These are phyloP conservation scores for Fusarium dlaminii DNA, from an alignment of 2,329 filamentous ascomycete genomes.

Conservation along the genomic window DNA sequence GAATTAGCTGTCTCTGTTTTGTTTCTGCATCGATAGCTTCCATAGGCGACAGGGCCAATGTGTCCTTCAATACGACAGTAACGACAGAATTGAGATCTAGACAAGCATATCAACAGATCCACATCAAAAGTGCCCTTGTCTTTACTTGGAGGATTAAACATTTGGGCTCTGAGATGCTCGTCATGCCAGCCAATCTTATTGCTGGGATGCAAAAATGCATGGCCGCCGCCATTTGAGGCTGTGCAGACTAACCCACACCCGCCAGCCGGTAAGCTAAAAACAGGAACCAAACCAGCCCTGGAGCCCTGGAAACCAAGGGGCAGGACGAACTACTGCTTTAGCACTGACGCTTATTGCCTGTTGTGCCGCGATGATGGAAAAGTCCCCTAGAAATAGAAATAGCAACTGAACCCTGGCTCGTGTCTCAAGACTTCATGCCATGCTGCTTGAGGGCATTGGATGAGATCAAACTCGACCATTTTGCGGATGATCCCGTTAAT, in stretches of 20 bases:
- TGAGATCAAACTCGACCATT: background rate
- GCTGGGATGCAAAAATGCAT: background rate
- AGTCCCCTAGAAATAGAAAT: slow-evolving; percentile 27
- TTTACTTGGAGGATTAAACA: slow-evolving; percentile 15
- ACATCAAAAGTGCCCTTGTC: slow-evolving; percentile 18
- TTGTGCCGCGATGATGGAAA: slow-evolving; percentile 7
- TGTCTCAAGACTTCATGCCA: slow-evolving; percentile 16
- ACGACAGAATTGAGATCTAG: slow-evolving; percentile 17
- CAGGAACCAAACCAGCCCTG: slow-evolving; percentile 26
- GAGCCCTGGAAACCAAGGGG: slow-evolving; percentile 4
- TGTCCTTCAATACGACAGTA: slow-evolving; percentile 10
- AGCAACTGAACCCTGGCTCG: slow-evolving; percentile 19
- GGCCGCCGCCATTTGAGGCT: slow-evolving; percentile 34
- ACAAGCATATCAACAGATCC: slow-evolving; percentile 23
- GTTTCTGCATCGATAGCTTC: slow-evolving; percentile 15
- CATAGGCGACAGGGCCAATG: background rate
- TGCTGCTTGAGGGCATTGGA: background rate
- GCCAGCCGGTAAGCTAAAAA: slow-evolving; percentile 34
- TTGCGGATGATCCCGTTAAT: slow-evolving; percentile 5
- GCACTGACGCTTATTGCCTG: slow-evolving; percentile 14
- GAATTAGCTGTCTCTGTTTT: slow-evolving; percentile 7
- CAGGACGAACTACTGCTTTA: slow-evolving; percentile 24
- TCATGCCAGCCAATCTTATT: slow-evolving; percentile 4
- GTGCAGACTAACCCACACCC: slow-evolving; percentile 27
- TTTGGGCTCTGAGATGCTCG: background rate